Base-by-base conservation (phyloP, 805 yeast species). In the Alloascoidea africana region DNA sequence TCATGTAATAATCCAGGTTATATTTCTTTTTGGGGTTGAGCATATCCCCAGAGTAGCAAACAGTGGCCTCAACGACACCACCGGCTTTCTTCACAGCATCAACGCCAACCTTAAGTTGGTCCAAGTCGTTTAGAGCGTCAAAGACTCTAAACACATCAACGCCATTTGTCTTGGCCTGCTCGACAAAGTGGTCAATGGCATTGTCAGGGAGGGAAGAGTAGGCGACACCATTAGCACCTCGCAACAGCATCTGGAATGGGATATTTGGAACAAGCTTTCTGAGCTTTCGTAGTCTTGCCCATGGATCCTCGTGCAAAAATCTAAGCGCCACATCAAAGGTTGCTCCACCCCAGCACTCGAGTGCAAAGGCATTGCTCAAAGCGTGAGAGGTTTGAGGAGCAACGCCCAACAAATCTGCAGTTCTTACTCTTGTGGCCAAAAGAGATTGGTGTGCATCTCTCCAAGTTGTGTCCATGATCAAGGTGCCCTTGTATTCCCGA, bases 321-420 rank as follows among this genome's bases (percentile, higher is more conserved):
- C 99, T 76, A 97, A 91, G 87, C 39, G 95, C 81, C 39, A 91
- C 99, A 55, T 91, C 99, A 52, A 91, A 91, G 30, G 99, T 91
- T 39, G 99, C 99, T 63, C 99, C 99, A 64, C 99, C 99, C 99
- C 99, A 91, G 68, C 98, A 91, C 65, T 91, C 99, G 39, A 91
- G 66, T 14, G 99, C 91, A 59, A 86, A 91, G 3, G 94, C 94
- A 45, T 89, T 87, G 46, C 78, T 61, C 49, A 86, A 63, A 15
- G 95, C 97, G 53, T 81, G 78, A 2, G 96, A 83, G 19, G 99
- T 91, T 40, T 93, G 74, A 42, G 86, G 87, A 16, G 98, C 99
- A 64, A 91, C 84, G 49, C 86, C 81, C 38, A 79, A 65, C 53
- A 91, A 65, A 60, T 91, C 99, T 48, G 82, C 71, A 16, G 98